Evolutionary conservation across 176 grass and related monocot species (phyloP).

Genomic region (Triticum timopheevii): DNA sequence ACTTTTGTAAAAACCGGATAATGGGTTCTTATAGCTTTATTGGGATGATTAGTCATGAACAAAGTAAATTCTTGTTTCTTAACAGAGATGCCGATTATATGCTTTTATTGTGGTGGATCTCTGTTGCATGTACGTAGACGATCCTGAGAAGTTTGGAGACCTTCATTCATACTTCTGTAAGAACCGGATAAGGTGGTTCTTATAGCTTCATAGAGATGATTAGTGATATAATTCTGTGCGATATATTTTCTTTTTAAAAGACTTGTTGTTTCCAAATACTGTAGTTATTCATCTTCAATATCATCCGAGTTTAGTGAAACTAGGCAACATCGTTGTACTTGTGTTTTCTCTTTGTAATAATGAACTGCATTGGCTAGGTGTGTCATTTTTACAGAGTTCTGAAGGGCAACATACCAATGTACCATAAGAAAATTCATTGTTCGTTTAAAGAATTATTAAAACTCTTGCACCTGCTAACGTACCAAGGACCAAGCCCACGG

Average conservation of each 20-base stretch:
- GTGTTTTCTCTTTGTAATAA: background rate
- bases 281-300: background rate
- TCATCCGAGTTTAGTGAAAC: background rate
- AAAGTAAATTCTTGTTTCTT: background rate
- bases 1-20: background rate
- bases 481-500: background rate
- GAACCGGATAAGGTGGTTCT: background rate
- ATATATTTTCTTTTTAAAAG: background rate
- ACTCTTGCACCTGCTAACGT: background rate
- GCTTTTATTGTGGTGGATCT: background rate
- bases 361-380: background rate
- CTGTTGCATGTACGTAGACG: background rate
- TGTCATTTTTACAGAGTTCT: too few species aligned
- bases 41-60: background rate
- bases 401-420: too few species aligned
- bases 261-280: background rate
- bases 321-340: background rate
- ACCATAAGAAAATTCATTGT: background rate
- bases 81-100: background rate
- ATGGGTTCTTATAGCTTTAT: background rate
- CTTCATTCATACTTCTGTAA: background rate
- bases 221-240: background rate
- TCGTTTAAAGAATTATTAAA: background rate
- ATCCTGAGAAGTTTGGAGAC: background rate
- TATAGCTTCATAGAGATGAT: background rate